These are phyloP conservation scores for Talaromyces sp. DNA, from an alignment of 2,329 filamentous ascomycete species.

Conservation along the genomic window DNA sequence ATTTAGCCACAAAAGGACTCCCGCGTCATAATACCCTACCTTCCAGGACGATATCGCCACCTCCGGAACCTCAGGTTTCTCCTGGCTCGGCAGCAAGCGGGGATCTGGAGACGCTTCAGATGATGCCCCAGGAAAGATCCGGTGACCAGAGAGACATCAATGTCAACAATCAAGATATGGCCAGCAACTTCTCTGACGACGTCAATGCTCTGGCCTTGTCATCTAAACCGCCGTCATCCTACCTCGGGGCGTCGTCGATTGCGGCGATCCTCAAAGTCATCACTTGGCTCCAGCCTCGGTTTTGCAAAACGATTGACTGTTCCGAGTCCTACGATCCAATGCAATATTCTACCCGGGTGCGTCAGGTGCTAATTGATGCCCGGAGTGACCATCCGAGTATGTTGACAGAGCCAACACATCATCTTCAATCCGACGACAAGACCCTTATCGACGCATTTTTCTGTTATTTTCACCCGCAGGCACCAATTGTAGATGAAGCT, in stretches of 20 bases:
- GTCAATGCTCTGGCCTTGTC: constrained; percentile 61
- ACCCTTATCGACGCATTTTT: constrained; percentile 71
- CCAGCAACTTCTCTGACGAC: constrained; percentile 62
- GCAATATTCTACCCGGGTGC: background rate
- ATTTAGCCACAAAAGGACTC: background rate
- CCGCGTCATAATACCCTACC: constrained; percentile 54
- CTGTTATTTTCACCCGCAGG: constrained; percentile 64
- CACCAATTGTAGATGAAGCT: constrained; percentile 68
- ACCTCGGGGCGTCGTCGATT: constrained; percentile 68
- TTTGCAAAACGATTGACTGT: background rate
- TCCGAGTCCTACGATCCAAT: background rate
- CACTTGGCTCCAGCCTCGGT: constrained; percentile 48
- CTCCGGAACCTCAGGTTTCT: constrained; percentile 36
- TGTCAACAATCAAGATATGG: constrained; percentile 47
- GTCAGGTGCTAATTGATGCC: background rate
- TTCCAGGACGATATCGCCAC: constrained; percentile 41
- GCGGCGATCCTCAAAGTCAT: constrained; percentile 70
- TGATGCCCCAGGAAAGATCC: constrained; percentile 60
- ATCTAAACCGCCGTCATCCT: constrained; percentile 58
- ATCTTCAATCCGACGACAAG: constrained; percentile 4
- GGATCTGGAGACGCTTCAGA: constrained; percentile 58
- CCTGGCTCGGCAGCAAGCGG: constrained; percentile 44
- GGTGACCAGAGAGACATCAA: constrained; percentile 23
- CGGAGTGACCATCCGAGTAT: background rate
- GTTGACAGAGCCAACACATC: background rate